These are phyloP conservation scores for Alternaria rosae DNA, from an alignment of 2,329 filamentous ascomycete species.

Conservation along the genomic window DNA sequence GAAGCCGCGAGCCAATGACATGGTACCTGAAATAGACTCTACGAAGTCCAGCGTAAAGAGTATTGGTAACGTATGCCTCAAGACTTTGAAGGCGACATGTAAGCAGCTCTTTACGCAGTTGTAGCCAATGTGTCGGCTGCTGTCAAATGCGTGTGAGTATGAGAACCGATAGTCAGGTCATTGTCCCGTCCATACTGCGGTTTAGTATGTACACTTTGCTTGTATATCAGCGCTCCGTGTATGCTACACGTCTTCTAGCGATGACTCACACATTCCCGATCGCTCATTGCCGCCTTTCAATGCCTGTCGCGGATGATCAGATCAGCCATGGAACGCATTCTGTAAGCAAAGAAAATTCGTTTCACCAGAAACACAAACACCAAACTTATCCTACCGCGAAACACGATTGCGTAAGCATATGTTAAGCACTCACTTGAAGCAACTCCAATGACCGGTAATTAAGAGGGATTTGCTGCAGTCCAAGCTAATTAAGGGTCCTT, in stretches of 20 bases:
- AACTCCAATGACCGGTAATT: conserved; percentile 35
- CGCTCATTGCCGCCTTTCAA: neutral
- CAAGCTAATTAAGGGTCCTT: conserved; percentile 31
- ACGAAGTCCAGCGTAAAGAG: too few relatives aligned
- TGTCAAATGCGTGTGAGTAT: too few relatives aligned
- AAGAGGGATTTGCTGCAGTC: conserved; percentile 16
- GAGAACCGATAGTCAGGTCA: neutral
- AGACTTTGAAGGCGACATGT: too few relatives aligned
- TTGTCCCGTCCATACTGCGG: neutral
- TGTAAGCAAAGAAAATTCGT: conserved; percentile 24
- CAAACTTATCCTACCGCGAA: conserved; percentile 2
- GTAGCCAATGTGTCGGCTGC: too few relatives aligned
- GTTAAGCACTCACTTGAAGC: conserved; percentile 26
- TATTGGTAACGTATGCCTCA: too few relatives aligned
- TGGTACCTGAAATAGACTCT: too few relatives aligned
- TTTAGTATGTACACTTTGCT: neutral
- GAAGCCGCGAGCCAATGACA: too few relatives aligned
- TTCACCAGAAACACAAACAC: neutral
- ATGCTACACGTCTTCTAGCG: neutral
- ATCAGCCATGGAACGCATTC: conserved; percentile 28
- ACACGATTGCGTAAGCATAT: conserved; percentile 38
- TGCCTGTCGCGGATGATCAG: conserved; percentile 3
- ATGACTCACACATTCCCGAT: conserved; percentile 5
- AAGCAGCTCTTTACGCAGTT: too few relatives aligned
- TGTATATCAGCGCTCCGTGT: neutral